Percentiles rank a stretch among this genome's conserved stretches.
phyloP scores from a whole-genome alignment of 2,329 filamentous ascomycete genomes.

The Magnaporthiopsis incrustans region DNA sequence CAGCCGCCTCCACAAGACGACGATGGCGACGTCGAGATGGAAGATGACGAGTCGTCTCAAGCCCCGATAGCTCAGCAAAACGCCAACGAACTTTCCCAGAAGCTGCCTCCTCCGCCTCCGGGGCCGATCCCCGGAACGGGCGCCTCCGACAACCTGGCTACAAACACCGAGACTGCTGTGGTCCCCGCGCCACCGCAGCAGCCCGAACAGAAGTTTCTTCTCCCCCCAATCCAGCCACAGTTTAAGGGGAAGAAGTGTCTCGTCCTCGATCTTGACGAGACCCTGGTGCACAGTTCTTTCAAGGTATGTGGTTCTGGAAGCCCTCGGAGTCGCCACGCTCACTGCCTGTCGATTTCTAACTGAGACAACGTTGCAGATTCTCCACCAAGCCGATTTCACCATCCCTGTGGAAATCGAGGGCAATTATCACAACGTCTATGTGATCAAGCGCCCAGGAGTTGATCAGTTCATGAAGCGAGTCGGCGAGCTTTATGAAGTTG shows the following conservation, averaged over 20 bases:
- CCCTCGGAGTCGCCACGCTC: no score
- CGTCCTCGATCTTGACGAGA: slow-evolving; percentile 93
- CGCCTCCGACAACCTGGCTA: slow-evolving; percentile 25
- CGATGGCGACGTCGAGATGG: slow-evolving; percentile 61
- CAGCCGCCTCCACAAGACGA: slow-evolving; percentile 29
- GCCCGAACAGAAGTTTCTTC: slow-evolving; percentile 57
- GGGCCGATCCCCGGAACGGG: slow-evolving; percentile 31
- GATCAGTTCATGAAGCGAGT: slow-evolving; percentile 99
- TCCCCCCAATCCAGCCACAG: slow-evolving; percentile 74
- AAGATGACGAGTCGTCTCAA: slow-evolving; percentile 49
- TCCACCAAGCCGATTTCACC: slow-evolving; percentile 97
- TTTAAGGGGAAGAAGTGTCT: slow-evolving; percentile 87
- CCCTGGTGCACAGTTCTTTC: slow-evolving; percentile 95
- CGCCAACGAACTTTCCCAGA: slow-evolving; percentile 27
- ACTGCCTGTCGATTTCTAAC: not conserved
- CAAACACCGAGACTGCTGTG: slow-evolving; percentile 30
- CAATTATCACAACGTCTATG: slow-evolving; percentile 98
- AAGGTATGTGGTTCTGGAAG: slow-evolving; percentile 55
- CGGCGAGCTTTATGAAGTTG: slow-evolving; percentile 94
- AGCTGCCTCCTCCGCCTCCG: slow-evolving; percentile 39
- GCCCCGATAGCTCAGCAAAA: slow-evolving; percentile 12
- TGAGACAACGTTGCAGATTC: slow-evolving; percentile 50
- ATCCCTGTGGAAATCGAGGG: slow-evolving; percentile 99
- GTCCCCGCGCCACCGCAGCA: slow-evolving; percentile 36
- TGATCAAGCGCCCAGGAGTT: slow-evolving; percentile 97